phyloP scores from a whole-genome alignment of 2,329 filamentous ascomycete species.

The Trichoderma gracile region DNA sequence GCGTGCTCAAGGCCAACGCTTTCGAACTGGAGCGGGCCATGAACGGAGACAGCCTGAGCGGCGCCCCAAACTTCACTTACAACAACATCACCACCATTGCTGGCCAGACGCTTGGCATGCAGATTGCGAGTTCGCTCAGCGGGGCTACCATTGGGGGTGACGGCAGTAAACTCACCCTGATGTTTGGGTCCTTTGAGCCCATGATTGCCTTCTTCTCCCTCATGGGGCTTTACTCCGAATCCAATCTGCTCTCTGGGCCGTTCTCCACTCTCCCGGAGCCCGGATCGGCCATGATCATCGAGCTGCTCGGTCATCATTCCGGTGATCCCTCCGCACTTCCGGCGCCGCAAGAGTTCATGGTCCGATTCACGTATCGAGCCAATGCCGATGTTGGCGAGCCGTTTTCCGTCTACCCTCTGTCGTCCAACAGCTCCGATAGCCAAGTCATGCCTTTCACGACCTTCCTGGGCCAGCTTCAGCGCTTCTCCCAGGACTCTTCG shows the following conservation, averaged over 20 bases:
- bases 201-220: conserved; percentile 58
- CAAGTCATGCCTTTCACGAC: conserved; percentile 41
- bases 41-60: conserved; percentile 57
- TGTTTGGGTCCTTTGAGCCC: conserved; percentile 57
- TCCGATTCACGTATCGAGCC: conserved; percentile 60
- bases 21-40: conserved; percentile 63
- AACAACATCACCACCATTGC: conserved; percentile 49
- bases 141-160: conserved; percentile 45
- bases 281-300: conserved; percentile 74
- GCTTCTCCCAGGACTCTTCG: conserved; percentile 38
- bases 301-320: conserved; percentile 49
- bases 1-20: conserved; percentile 62
- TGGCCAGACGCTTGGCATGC: conserved; percentile 53
- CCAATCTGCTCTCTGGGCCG: conserved; percentile 51
- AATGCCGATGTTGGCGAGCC: conserved; percentile 42
- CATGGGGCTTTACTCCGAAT: conserved; percentile 46
- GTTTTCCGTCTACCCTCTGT: conserved; percentile 45
- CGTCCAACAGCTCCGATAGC: conserved; percentile 40
- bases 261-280: conserved; percentile 58
- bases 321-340: conserved; percentile 31
- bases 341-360: conserved; percentile 44
- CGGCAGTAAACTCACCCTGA: conserved; percentile 51
- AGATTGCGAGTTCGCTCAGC: conserved; percentile 47
- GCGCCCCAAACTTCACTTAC: conserved; percentile 39
- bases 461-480: conserved; percentile 43